A percentile compares a stretch with the other conserved stretches of the same genome.
Conservation (phyloP, 192 early-diverging fungal species). For the Phycomyces blakesleeanus region DNA sequence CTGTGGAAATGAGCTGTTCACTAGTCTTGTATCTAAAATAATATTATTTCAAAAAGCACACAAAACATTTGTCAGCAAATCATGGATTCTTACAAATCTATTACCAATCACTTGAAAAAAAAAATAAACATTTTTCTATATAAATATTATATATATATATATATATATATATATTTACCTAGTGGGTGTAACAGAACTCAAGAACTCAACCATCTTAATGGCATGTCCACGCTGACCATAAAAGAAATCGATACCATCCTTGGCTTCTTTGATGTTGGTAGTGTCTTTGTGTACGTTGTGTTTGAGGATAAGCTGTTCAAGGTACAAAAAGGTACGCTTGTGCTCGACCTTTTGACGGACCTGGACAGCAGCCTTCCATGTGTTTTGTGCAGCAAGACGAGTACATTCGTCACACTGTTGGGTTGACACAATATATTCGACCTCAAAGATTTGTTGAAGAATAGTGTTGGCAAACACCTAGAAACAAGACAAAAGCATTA, state of each 20-base stretch:
- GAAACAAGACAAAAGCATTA: conserved; percentile 21
- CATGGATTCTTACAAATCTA: too few relatives aligned
- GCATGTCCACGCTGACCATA: conserved; percentile 87
- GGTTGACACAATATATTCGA: conserved; percentile 86
- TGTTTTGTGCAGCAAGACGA: conserved; percentile 93
- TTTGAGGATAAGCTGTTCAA: conserved; percentile 98
- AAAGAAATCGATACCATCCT: conserved; percentile 96
- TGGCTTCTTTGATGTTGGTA: conserved; percentile 95
- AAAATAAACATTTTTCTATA: too few relatives aligned
- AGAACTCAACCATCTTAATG: conserved; percentile 94
- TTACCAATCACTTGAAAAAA: background rate
- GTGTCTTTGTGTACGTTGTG: conserved; percentile 97
- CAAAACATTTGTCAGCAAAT: background rate
- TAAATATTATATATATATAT: too few relatives aligned
- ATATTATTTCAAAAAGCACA: too few relatives aligned
- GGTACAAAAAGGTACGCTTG: conserved; percentile 97
- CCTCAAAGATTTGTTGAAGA: conserved; percentile 62
- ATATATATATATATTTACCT: conserved; percentile 35
- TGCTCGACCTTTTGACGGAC: conserved; percentile 97
- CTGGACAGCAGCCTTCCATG: conserved; percentile 97
- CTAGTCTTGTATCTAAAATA: conserved; percentile 74
- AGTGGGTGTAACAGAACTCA: conserved; percentile 80
- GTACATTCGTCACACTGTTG: conserved; percentile 97
- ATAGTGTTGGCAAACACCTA: conserved; percentile 13
- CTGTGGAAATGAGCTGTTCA: conserved; percentile 94